phyloP scores from a whole-genome alignment of 164 flowering plant genomes.

The Saururus chinensis region DNA sequence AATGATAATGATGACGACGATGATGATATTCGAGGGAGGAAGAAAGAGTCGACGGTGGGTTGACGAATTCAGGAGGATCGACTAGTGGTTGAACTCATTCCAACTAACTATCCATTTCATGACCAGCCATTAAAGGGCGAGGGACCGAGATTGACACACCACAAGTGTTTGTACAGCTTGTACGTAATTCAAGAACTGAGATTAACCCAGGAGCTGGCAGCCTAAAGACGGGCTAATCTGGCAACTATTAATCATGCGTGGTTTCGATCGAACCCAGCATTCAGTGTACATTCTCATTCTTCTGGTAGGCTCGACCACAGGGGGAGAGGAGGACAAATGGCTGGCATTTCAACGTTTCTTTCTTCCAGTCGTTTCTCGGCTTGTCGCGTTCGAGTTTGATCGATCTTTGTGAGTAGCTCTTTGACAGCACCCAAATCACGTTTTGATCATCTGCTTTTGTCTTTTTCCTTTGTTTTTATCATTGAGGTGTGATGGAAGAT shows the following conservation, averaged over 20 bases:
- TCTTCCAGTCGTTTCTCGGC: too few species aligned
- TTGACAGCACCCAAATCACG: neutral
- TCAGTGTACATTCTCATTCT: neutral
- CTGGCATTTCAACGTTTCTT: neutral
- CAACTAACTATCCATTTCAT: neutral
- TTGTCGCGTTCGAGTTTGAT: neutral
- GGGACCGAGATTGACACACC: neutral
- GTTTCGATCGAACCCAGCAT: neutral
- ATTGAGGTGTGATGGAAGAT: neutral
- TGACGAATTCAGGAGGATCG: neutral
- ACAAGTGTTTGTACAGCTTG: conserved; percentile 1
- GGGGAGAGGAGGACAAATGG: neutral
- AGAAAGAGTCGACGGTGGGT: too few species aligned
- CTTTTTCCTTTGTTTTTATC: neutral
- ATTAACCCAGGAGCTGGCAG: neutral
- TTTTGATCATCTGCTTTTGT: neutral
- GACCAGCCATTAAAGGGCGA: neutral
- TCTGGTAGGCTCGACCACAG: neutral
- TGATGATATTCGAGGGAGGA: neutral
- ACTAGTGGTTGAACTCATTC: neutral
- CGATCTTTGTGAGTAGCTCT: neutral
- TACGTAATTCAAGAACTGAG: neutral
- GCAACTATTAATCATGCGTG: neutral
- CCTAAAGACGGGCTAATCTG: neutral
- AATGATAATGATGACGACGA: neutral